Evolutionary conservation across 2,329 filamentous ascomycete genomes (phyloP).

Genomic region (Tolypocladium pustulatum): DNA sequence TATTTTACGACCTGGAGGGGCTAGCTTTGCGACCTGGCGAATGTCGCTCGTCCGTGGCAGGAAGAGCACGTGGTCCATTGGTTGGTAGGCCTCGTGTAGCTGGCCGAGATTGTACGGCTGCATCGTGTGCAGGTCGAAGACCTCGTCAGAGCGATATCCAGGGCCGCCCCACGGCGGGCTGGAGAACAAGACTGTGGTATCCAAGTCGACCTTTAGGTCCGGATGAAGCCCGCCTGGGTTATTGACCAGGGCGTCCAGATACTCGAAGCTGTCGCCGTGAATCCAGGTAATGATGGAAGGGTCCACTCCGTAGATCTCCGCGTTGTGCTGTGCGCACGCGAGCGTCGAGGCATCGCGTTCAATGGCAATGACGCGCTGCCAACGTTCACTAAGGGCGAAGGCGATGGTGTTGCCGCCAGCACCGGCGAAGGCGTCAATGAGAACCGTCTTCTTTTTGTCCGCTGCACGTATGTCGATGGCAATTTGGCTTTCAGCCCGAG

Average conservation of each 20-base stretch:
- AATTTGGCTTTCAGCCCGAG: neutral
- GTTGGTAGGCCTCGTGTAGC: conserved; percentile 52
- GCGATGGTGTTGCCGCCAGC: conserved; percentile 91
- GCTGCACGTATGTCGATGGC: conserved; percentile 57
- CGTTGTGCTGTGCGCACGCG: conserved; percentile 87
- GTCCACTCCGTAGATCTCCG: conserved; percentile 69
- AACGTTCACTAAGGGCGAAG: conserved; percentile 73
- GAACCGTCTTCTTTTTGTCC: conserved; percentile 45
- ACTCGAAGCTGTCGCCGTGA: conserved; percentile 75
- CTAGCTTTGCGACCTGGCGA: conserved; percentile 59
- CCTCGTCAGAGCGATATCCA: conserved; percentile 43
- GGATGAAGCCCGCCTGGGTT: conserved; percentile 24
- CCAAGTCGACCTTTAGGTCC: conserved; percentile 28
- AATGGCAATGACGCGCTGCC: conserved; percentile 77
- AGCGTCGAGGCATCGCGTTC: conserved; percentile 74
- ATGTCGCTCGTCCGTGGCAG: conserved; percentile 79
- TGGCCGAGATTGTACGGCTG: conserved; percentile 66
- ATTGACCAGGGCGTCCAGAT: conserved; percentile 38
- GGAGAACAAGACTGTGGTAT: conserved; percentile 39
- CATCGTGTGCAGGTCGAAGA: conserved; percentile 83
- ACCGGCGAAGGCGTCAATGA: conserved; percentile 86
- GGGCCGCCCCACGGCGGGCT: conserved; percentile 53
- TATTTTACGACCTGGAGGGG: conserved; percentile 42
- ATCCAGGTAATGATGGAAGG: conserved; percentile 72
- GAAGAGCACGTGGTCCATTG: conserved; percentile 60